A percentile compares a stretch with the other conserved stretches of the same genome.
These are phyloP conservation scores for Cordyceps cateniannulata DNA, from an alignment of 2,329 filamentous ascomycete genomes.

Conservation along the genomic window DNA sequence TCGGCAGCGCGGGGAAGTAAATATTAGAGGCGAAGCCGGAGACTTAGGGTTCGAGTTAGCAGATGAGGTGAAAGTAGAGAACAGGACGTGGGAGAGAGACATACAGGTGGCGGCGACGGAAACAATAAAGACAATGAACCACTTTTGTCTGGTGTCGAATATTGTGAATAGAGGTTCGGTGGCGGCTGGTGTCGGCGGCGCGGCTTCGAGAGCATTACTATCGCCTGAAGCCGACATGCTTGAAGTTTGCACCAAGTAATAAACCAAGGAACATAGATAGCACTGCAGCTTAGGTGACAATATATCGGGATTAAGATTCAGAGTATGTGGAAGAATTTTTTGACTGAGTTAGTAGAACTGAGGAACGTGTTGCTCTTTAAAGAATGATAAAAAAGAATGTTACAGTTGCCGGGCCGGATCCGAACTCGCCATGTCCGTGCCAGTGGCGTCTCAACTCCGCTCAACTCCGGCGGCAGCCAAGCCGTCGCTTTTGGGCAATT, in stretches of 20 bases:
- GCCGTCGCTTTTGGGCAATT: not conserved
- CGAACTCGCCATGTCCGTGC: slow-evolving; percentile 7
- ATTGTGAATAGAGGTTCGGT: slow-evolving; percentile 37
- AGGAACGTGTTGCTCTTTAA: not conserved
- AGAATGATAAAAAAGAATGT: not conserved
- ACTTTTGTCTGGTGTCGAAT: slow-evolving; percentile 43
- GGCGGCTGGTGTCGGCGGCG: not conserved
- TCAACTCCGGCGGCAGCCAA: slow-evolving; percentile 4
- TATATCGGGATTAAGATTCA: not conserved
- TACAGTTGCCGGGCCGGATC: slow-evolving; percentile 5
- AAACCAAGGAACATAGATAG: not conserved
- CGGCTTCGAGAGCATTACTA: not conserved
- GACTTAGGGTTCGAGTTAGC: slow-evolving; percentile 20
- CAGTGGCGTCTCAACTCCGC: not conserved
- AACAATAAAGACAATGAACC: slow-evolving; percentile 38
- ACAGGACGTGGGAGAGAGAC: slow-evolving; percentile 14
- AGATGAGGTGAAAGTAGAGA: slow-evolving; percentile 14
- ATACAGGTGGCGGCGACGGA: slow-evolving; percentile 46
- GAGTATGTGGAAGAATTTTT: not conserved
- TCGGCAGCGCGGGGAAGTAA: slow-evolving; percentile 42
- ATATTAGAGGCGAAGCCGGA: slow-evolving; percentile 38
- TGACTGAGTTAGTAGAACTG: not conserved
- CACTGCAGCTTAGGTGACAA: not conserved
- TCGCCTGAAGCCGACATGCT: not conserved
- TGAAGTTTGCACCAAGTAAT: not conserved